Evolutionary conservation across 179 eudicot genomes (phyloP).

Genomic region (Spinacia oleracea): DNA sequence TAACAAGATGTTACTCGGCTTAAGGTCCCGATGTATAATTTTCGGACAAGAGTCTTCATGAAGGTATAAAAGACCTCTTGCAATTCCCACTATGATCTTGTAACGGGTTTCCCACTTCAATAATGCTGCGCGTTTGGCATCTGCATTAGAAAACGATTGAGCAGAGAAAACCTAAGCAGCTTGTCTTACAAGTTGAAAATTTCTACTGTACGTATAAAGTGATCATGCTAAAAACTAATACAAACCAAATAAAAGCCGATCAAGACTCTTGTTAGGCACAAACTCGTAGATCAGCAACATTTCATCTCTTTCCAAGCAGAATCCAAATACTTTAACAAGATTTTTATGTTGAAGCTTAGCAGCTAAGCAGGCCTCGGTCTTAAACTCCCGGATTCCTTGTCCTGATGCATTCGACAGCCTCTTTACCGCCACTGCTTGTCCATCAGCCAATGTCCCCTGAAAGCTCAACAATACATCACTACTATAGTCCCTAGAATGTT

Average conservation of each 20-base stretch:
- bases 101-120: slow-evolving; percentile 35
- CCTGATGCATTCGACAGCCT: slow-evolving; percentile 48
- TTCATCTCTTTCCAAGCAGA: slow-evolving; percentile 48
- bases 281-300: slow-evolving; percentile 58
- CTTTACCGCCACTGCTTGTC: slow-evolving; percentile 59
- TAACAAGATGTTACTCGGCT: slow-evolving; percentile 39
- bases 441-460: slow-evolving; percentile 51
- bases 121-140: slow-evolving; percentile 15
- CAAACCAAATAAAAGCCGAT: slow-evolving; percentile 49
- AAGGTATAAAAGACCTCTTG: slow-evolving; percentile 35
- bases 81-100: slow-evolving; percentile 35
- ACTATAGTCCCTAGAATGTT: no score
- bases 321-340: slow-evolving; percentile 51
- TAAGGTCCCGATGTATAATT: no score
- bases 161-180: no score
- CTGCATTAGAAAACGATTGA: background rate
- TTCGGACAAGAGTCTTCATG: slow-evolving; percentile 38
- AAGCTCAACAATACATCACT: background rate
- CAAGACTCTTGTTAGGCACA: slow-evolving; percentile 58
- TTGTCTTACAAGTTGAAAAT: no score
- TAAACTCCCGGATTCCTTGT: slow-evolving; percentile 57
- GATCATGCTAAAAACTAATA: no score
- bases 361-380: slow-evolving; percentile 53
- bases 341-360: slow-evolving; percentile 60
- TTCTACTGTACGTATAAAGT: no score